phyloP scores from a whole-genome alignment of 2,329 filamentous ascomycete genomes.

The Diplodia seriata region DNA sequence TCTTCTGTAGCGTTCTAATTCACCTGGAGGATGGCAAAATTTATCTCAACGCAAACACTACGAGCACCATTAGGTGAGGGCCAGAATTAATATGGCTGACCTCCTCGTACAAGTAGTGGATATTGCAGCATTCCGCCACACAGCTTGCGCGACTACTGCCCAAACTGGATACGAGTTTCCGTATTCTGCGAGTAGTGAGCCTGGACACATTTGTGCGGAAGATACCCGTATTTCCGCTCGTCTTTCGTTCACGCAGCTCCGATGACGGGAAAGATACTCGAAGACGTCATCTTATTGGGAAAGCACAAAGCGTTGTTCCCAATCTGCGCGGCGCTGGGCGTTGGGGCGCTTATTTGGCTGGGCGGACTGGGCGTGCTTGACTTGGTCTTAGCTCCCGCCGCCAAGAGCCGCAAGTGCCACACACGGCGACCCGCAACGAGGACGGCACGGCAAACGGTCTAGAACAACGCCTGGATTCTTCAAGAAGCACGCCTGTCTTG shows the following conservation, averaged over 20 bases:
- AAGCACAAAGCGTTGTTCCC: background rate
- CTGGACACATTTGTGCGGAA: background rate
- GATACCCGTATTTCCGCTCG: background rate
- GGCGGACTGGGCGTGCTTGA: constrained; percentile 25
- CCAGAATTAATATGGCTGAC: too few relatives aligned
- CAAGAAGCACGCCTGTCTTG: constrained; percentile 5
- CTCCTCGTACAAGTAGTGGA: background rate
- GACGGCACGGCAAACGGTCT: constrained; percentile 9
- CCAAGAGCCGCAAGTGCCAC: constrained; percentile 8
- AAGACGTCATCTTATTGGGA: background rate
- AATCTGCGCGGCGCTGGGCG: constrained; percentile 13
- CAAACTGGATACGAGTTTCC: constrained; percentile 12
- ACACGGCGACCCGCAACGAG: constrained; percentile 16
- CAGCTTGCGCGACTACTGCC: constrained; percentile 1
- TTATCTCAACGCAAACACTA: background rate
- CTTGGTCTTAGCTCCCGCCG: constrained; percentile 20
- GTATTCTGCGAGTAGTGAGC: background rate
- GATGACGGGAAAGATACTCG: background rate
- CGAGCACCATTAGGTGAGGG: background rate
- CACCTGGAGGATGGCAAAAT: background rate
- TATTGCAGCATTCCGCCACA: background rate
- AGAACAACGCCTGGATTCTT: background rate
- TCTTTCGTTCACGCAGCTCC: background rate
- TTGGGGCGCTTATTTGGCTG: constrained; percentile 10
- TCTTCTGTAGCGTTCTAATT: background rate